These are phyloP conservation scores for Trichoderma sp. DNA, from an alignment of 2,329 filamentous ascomycete genomes.

Conservation along the genomic window DNA sequence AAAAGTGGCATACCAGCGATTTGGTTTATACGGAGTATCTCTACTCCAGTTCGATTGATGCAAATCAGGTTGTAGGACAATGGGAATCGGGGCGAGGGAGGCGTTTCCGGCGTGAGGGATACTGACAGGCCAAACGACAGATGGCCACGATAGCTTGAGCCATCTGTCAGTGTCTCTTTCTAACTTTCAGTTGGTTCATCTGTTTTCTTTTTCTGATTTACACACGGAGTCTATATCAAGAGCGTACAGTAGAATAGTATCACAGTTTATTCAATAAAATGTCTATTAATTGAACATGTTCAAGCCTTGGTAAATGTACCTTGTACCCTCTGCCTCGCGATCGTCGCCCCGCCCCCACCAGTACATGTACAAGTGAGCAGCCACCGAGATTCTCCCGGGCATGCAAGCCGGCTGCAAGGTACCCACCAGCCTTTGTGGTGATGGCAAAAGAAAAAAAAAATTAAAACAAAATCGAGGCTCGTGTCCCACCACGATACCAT, in stretches of 20 bases:
- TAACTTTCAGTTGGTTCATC: not conserved
- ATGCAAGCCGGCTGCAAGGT: slow-evolving; percentile 8
- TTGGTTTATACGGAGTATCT: not conserved
- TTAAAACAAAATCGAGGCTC: slow-evolving; percentile 3
- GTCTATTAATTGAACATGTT: not conserved
- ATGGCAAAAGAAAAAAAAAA: slow-evolving; percentile 9
- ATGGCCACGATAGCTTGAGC: not conserved
- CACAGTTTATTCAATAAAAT: not conserved
- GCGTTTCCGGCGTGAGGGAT: slow-evolving; percentile 15
- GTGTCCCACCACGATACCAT: slow-evolving; percentile 14
- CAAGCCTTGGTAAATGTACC: not conserved
- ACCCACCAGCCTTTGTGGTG: not conserved
- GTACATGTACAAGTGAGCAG: not conserved
- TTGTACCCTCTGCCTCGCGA: not conserved
- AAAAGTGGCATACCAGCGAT: not conserved
- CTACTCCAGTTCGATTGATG: not conserved
- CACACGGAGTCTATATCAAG: slow-evolving; percentile 1
- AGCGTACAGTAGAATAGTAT: not conserved
- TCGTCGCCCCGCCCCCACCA: not conserved
- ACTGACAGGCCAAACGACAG: not conserved
- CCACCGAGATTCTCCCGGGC: slow-evolving; percentile 20
- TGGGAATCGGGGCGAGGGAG: slow-evolving; percentile 8
- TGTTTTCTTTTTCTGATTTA: slow-evolving; percentile 9
- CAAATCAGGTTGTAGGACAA: slow-evolving; percentile 4
- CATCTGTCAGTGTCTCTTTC: not conserved